Evolutionary conservation across 148 eudicot species (phyloP).

Genomic region (Fagopyrum esculentum): DNA sequence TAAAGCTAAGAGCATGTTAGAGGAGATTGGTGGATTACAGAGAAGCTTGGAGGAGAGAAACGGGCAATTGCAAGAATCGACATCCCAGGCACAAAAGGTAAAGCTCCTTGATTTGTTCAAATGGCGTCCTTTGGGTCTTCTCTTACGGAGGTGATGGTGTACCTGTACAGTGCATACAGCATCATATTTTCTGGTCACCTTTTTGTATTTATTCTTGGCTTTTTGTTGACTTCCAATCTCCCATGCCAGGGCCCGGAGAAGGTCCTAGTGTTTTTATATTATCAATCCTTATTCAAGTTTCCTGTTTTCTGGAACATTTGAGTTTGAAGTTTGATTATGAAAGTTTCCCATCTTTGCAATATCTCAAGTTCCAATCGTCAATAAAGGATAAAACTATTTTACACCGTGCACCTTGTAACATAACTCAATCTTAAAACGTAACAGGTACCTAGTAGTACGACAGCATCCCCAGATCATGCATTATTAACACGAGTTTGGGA

Average conservation of each 20-base stretch:
- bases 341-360: not conserved
- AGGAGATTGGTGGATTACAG: conserved; percentile 56
- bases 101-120: conserved; percentile 14
- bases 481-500: not conserved
- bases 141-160: not conserved
- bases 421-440: not conserved
- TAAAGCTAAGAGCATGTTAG: conserved; percentile 63
- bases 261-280: not conserved
- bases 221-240: not conserved
- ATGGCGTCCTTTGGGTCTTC: not conserved
- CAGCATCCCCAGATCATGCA: not conserved
- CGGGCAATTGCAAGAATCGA: conserved; percentile 49
- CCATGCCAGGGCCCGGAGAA: not conserved
- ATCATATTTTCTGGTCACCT: conserved; percentile 2
- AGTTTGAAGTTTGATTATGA: not conserved
- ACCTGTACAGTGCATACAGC: conserved; percentile 3
- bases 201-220: not conserved
- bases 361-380: not conserved
- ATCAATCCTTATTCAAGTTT: not conserved
- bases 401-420: not conserved
- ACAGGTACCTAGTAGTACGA: not conserved
- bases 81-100: conserved; percentile 64
- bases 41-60: conserved; percentile 68
- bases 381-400: not conserved
- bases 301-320: not conserved